phyloP scores from a whole-genome alignment of 2,329 filamentous ascomycete genomes.

The Aschersonia sp. region DNA sequence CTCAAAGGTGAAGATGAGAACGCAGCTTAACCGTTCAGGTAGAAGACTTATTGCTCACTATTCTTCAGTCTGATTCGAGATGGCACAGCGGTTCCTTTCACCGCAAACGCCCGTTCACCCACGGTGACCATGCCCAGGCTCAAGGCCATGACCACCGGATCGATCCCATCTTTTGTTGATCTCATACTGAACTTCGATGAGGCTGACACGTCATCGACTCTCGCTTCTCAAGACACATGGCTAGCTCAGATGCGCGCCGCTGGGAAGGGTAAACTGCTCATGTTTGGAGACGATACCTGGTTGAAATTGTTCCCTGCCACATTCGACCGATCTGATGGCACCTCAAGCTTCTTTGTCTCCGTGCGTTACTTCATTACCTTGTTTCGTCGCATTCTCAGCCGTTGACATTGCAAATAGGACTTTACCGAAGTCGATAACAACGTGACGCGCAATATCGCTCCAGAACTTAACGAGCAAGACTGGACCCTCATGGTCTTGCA shows the following conservation, averaged over 20 bases:
- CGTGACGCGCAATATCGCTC: conserved; percentile 76
- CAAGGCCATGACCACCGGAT: conserved; percentile 94
- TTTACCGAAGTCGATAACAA: conserved; percentile 97
- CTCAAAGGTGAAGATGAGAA: conserved; percentile 53
- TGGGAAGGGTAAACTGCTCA: conserved; percentile 59
- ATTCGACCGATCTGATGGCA: conserved; percentile 80
- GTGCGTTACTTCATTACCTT: conserved; percentile 37
- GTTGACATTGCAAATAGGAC: conserved; percentile 42
- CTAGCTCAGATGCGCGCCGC: conserved; percentile 78
- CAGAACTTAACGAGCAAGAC: conserved; percentile 61
- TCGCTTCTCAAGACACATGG: conserved; percentile 89
- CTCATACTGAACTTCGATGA: conserved; percentile 95
- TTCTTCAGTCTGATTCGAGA: conserved; percentile 60
- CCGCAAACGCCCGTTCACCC: conserved; percentile 86
- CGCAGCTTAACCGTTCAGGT: neutral
- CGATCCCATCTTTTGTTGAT: conserved; percentile 94
- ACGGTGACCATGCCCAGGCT: conserved; percentile 97
- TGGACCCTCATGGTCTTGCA: conserved; percentile 93
- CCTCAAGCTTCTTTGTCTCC: conserved; percentile 95
- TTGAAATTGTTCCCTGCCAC: conserved; percentile 85
- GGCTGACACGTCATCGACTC: conserved; percentile 76
- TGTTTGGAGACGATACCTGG: conserved; percentile 98
- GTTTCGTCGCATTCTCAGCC: neutral
- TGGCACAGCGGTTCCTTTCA: conserved; percentile 81
- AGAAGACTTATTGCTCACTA: conserved; percentile 1